Evolutionary conservation across 768 basidiomycete genomes (phyloP).

Genomic region (Leucocoprinus sp.): DNA sequence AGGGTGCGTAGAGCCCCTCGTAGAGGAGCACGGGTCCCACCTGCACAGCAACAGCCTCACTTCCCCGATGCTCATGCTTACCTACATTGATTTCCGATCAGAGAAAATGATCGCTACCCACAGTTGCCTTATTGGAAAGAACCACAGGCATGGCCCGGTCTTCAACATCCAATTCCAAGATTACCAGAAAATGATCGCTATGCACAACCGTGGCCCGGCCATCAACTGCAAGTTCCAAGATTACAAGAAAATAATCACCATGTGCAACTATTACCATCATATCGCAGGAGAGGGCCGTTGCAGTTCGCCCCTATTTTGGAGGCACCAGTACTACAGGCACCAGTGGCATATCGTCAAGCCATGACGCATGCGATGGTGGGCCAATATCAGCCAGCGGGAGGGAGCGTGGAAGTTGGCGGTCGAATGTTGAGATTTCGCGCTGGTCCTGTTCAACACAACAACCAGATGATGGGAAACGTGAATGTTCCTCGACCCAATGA

Average conservation of each 20-base stretch:
- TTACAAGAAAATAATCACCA: too few species aligned
- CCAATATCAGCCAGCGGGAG: neutral
- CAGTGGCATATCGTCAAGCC: neutral
- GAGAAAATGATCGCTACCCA: too few species aligned
- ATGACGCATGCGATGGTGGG: constrained; percentile 4
- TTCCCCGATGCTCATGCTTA: neutral
- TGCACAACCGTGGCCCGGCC: too few species aligned
- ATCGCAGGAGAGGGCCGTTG: too few species aligned
- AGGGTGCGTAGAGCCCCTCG: too few species aligned
- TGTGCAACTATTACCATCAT: too few species aligned
- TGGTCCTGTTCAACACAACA: neutral
- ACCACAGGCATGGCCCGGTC: neutral
- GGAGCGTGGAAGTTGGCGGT: constrained; percentile 2
- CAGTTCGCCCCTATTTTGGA: too few species aligned
- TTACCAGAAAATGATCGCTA: too few species aligned
- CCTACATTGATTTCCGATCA: neutral
- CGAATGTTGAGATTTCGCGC: constrained; percentile 1
- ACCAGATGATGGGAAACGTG: too few species aligned
- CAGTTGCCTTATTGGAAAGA: neutral
- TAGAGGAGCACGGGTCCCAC: neutral
- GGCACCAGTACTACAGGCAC: too few species aligned
- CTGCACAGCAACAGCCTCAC: neutral
- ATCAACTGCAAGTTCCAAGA: too few species aligned
- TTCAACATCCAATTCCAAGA: neutral
- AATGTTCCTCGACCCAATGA: neutral